Evolutionary conservation across 371 early-diverging fungal genomes (phyloP), one percentile per base, ranked within the genome.

Genomic region (Syncephalastrum racemosum): DNA sequence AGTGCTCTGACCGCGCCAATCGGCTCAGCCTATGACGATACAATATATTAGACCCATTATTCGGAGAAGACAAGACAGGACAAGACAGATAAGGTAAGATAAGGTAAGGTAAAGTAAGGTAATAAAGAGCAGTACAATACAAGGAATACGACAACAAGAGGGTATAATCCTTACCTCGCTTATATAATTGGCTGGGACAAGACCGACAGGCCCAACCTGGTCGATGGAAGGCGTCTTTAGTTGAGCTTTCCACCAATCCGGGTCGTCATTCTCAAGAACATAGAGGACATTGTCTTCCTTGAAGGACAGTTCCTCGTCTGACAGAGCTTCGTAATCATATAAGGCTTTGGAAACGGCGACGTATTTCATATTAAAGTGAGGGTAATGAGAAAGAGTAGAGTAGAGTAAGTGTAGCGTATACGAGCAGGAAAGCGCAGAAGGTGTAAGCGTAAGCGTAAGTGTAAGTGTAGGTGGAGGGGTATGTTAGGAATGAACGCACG

Each of bases 271-370:
- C 31, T 89, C 85, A 31, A 89, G 65, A 56, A 90, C 77, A 68
- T 90, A 91, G 22, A 91, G 59, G 44, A 85, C 70, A 61, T 86
- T 82, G 61, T 85, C 88, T 63, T 94, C 91, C 27, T 80, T 71
- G 59, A 97, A 83, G 19, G 83, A 76, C 51, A 96, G 71, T 75
- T 96, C 97, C 56, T 95, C 95, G 55, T 86, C 88, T 42, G 85
- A 85, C 49, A 82, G 82, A 6, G 95, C 88, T 27, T 81, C 79
- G 71, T 96, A 97, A 60, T 90, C 88, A 68, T 95, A 95, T 14
- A 76, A 60, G 24, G 80, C 80, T 48, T 43, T 72, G 59, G 64
- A 75, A 39, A 79, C 67, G 49, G 55, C 58, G 43, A 70, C 56
- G 61, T 67, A 79, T 55, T 70, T 76, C 80, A 79, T 79, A 53